phyloP scores from a whole-genome alignment of 192 early-diverging fungal genomes.

The Nowakowskiella sp. region DNA sequence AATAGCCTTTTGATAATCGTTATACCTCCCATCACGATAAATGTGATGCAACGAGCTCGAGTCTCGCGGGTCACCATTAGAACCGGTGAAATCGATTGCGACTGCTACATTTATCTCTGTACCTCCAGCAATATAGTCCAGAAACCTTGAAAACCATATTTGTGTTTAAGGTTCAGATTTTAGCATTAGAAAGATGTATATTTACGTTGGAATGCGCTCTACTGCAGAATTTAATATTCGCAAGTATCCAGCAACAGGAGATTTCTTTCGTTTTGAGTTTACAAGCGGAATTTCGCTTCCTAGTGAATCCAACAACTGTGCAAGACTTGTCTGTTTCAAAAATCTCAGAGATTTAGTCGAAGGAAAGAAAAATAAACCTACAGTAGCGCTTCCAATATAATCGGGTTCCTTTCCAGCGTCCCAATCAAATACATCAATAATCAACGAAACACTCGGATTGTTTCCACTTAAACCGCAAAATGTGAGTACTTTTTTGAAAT shows the following conservation, averaged over 20 bases:
- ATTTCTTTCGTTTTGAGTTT: slow-evolving; percentile 11
- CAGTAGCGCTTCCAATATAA: too few species aligned
- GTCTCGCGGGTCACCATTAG: slow-evolving; percentile 42
- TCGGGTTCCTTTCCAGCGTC: too few species aligned
- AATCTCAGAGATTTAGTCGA: too few species aligned
- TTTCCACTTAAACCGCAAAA: too few species aligned
- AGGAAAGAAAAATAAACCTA: too few species aligned
- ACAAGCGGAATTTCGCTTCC: slow-evolving; percentile 22
- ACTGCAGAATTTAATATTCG: slow-evolving; percentile 14
- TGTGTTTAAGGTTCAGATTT: too few species aligned
- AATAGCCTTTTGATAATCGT: slow-evolving; percentile 45
- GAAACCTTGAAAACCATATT: slow-evolving; percentile 29
- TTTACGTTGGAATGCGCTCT: slow-evolving; percentile 15
- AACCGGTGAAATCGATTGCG: slow-evolving; percentile 49
- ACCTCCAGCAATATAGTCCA: slow-evolving; percentile 46
- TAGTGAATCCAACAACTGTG: slow-evolving; percentile 1
- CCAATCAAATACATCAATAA: too few species aligned
- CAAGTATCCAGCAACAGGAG: slow-evolving; percentile 8
- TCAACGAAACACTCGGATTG: too few species aligned
- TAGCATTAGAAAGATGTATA: too few species aligned
- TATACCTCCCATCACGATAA: slow-evolving; percentile 26
- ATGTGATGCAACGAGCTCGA: slow-evolving; percentile 42
- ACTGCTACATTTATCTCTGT: slow-evolving; percentile 34
- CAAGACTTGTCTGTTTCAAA: too few species aligned
- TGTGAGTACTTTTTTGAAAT: too few species aligned